Evolutionary conservation across 1,139 yeast genomes (phyloP).

Genomic region (Barnettozyma hawaiiensis): DNA sequence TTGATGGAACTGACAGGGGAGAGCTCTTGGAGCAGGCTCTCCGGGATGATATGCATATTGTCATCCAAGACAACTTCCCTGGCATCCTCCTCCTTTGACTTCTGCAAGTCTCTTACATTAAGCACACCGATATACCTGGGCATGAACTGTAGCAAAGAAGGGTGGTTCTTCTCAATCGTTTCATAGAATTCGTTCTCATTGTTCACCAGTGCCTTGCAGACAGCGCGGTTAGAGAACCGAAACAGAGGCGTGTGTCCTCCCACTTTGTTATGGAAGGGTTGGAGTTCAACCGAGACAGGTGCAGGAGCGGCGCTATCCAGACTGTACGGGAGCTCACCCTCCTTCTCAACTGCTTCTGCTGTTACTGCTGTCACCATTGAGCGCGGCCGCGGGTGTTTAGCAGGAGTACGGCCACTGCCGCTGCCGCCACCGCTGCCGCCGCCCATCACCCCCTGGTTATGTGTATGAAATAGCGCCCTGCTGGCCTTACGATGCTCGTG

Average conservation of each 20-base stretch:
- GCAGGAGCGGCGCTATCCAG: neutral
- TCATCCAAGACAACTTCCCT: slow-evolving; percentile 78
- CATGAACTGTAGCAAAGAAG: slow-evolving; percentile 75
- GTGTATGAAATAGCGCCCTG: slow-evolving; percentile 3
- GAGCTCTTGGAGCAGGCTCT: slow-evolving; percentile 50
- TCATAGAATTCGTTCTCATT: slow-evolving; percentile 92
- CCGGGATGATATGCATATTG: slow-evolving; percentile 84
- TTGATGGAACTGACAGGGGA: slow-evolving; percentile 37
- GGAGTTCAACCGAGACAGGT: slow-evolving; percentile 64
- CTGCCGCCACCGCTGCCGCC: no score
- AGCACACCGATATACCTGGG: slow-evolving; percentile 92
- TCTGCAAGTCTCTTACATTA: slow-evolving; percentile 62
- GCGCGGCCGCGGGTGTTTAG: neutral
- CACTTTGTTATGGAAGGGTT: slow-evolving; percentile 86
- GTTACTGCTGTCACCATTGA: neutral
- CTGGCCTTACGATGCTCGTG: slow-evolving; percentile 5
- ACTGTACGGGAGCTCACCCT: neutral
- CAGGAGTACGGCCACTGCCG: no score
- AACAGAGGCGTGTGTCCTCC: slow-evolving; percentile 99
- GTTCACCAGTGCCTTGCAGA: slow-evolving; percentile 89
- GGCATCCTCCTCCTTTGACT: neutral
- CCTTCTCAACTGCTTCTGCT: neutral
- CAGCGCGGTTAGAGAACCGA: slow-evolving; percentile 84
- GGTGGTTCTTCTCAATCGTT: slow-evolving; percentile 70
- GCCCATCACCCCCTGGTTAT: neutral